A percentile compares a stretch with the other conserved stretches of the same genome.
phyloP scores from a whole-genome alignment of 192 early-diverging fungal genomes.

The Linnemannia elongata region DNA sequence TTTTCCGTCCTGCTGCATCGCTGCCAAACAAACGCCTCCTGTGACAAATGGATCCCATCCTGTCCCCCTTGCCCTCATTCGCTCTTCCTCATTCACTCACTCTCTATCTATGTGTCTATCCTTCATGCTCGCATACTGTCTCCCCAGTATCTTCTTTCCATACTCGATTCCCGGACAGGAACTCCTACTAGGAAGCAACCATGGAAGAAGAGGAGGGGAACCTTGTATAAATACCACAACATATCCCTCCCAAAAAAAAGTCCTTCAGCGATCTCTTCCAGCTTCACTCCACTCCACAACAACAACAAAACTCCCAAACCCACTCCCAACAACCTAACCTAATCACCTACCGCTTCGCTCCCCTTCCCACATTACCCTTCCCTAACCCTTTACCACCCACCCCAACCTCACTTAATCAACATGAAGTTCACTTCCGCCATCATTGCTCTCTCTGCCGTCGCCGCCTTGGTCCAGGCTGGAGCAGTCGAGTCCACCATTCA shows the following conservation, averaged over 20 bases:
- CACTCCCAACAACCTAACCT: not conserved
- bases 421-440: constrained; percentile 35
- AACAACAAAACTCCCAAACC: not conserved
- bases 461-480: constrained; percentile 7
- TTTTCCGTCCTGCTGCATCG: not conserved
- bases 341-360: not conserved
- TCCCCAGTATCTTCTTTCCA: not conserved
- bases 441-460: constrained; percentile 31
- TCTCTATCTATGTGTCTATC: no score
- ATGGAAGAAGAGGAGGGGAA: not conserved
- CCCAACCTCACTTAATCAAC: not conserved
- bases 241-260: not conserved
- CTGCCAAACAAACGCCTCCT: not conserved
- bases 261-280: not conserved
- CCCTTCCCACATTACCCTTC: not conserved
- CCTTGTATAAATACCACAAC: not conserved
- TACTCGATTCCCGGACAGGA: not conserved
- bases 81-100: no score
- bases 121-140: not conserved
- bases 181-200: not conserved
- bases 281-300: not conserved
- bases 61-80: no score
- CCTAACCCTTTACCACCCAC: not conserved
- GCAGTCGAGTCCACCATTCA: no score
- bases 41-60: not conserved